Percentiles rank a stretch among this genome's conserved stretches.
These are phyloP conservation scores for Pichia sp. DNA, from an alignment of 1,139 yeast genomes.

Conservation along the genomic window DNA sequence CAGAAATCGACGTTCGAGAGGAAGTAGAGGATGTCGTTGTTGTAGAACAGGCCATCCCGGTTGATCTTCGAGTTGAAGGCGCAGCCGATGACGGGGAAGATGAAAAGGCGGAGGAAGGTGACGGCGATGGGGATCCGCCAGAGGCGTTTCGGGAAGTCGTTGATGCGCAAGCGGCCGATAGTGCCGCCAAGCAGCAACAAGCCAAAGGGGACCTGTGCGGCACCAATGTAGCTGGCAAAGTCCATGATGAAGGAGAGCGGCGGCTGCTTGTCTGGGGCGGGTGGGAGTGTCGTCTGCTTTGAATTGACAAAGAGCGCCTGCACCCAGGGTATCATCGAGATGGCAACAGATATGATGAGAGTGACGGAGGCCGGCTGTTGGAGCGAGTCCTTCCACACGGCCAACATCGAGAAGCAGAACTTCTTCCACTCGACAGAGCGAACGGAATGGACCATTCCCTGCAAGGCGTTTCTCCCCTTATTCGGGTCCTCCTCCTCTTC, in stretches of 20 bases:
- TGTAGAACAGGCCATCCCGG: constrained; percentile 46
- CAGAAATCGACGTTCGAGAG: constrained; percentile 74
- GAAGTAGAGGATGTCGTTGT: constrained; percentile 58
- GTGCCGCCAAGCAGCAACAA: constrained; percentile 80
- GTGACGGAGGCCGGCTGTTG: constrained; percentile 41
- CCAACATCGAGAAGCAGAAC: constrained; percentile 58
- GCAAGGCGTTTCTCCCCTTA: not conserved
- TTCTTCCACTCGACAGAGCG: constrained; percentile 35
- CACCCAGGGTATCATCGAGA: constrained; percentile 60
- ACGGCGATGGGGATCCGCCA: constrained; percentile 56
- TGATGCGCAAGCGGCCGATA: constrained; percentile 63
- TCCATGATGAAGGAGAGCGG: constrained; percentile 83
- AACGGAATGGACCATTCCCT: not conserved
- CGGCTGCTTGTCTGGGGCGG: constrained; percentile 82
- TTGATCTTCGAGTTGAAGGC: constrained; percentile 49
- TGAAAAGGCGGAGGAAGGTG: constrained; percentile 43
- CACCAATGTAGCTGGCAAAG: constrained; percentile 70
- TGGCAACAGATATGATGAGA: constrained; percentile 32
- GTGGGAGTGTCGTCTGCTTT: constrained; percentile 38
- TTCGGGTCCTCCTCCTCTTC: constrained; percentile 13
- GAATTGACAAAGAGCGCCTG: constrained; percentile 67
- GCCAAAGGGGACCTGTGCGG: constrained; percentile 87
- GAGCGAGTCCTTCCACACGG: constrained; percentile 23
- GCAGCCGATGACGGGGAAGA: constrained; percentile 61
- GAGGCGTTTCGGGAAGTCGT: constrained; percentile 59